Evolutionary conservation across 73 alveolate species (phyloP).

Genomic region (Paramecium primaurelia): DNA sequence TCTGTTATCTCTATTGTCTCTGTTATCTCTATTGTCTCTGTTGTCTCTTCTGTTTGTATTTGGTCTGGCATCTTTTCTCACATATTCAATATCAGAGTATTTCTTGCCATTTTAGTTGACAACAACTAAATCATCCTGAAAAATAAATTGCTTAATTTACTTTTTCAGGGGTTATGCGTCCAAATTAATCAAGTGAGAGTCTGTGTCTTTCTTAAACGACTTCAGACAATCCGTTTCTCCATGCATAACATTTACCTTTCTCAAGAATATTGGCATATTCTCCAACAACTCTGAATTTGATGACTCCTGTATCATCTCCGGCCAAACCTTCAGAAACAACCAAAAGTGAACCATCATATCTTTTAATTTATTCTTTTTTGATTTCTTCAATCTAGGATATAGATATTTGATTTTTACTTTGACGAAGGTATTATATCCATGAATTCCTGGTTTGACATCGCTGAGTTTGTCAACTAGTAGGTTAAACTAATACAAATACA

Average conservation of each 20-base stretch:
- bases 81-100: slow-evolving; percentile 37
- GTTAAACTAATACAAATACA: neutral
- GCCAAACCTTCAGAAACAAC: slow-evolving; percentile 5
- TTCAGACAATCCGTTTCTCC: slow-evolving; percentile 53
- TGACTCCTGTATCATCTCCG: slow-evolving; percentile 31
- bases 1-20: slow-evolving; percentile 12
- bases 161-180: slow-evolving; percentile 31
- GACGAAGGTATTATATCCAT: slow-evolving; percentile 36
- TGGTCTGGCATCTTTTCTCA: neutral
- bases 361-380: neutral
- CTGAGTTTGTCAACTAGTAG: neutral
- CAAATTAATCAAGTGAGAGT: slow-evolving; percentile 45
- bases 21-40: neutral
- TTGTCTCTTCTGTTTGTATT: neutral
- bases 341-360: slow-evolving; percentile 20
- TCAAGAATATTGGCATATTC: slow-evolving; percentile 38
- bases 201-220: slow-evolving; percentile 27
- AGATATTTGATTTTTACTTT: neutral
- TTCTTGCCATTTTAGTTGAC: slow-evolving; percentile 18
- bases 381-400: slow-evolving; percentile 6
- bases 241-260: slow-evolving; percentile 22
- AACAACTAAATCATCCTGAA: slow-evolving; percentile 8
- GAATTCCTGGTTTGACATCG: slow-evolving; percentile 27
- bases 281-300: slow-evolving; percentile 41
- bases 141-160: neutral